A percentile compares a stretch with the other conserved stretches of the same genome.
Conservation (phyloP, 768 basidiomycete species). For the Postia placenta region DNA sequence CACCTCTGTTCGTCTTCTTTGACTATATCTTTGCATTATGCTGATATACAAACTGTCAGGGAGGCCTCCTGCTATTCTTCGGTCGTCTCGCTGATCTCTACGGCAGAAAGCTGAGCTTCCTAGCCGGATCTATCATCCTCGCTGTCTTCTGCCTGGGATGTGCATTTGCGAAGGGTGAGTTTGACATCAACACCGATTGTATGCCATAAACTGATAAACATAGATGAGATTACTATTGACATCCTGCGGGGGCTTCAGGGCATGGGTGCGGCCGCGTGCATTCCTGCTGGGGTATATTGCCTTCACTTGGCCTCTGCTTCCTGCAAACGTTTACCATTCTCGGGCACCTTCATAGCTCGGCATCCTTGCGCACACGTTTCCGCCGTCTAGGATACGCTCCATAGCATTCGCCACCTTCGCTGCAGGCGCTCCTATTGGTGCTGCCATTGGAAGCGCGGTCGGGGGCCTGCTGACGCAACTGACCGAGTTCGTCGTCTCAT, state of each 20-base stretch:
- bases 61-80: conserved; percentile 69
- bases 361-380: conserved; percentile 77
- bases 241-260: conserved; percentile 77
- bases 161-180: conserved; percentile 52
- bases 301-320: neutral
- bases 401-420: conserved; percentile 79
- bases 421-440: conserved; percentile 81
- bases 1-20: conserved; percentile 40
- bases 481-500: conserved; percentile 24
- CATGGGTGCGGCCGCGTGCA: conserved; percentile 68
- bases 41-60: conserved; percentile 35
- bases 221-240: conserved; percentile 56
- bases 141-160: conserved; percentile 55
- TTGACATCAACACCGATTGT: neutral
- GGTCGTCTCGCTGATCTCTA: conserved; percentile 79
- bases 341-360: conserved; percentile 55
- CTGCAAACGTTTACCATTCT: neutral
- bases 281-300: conserved; percentile 60
- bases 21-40: neutral
- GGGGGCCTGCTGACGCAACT: conserved; percentile 68
- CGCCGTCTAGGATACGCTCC: conserved; percentile 58
- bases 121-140: conserved; percentile 50
- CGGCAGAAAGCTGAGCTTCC: conserved; percentile 65
- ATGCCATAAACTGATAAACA: neutral
- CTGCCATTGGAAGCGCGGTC: conserved; percentile 58